Evolutionary conservation across 2,329 filamentous ascomycete genomes (phyloP), one percentile per base, ranked within the genome.

Genomic region (Aspergillus sp.): DNA sequence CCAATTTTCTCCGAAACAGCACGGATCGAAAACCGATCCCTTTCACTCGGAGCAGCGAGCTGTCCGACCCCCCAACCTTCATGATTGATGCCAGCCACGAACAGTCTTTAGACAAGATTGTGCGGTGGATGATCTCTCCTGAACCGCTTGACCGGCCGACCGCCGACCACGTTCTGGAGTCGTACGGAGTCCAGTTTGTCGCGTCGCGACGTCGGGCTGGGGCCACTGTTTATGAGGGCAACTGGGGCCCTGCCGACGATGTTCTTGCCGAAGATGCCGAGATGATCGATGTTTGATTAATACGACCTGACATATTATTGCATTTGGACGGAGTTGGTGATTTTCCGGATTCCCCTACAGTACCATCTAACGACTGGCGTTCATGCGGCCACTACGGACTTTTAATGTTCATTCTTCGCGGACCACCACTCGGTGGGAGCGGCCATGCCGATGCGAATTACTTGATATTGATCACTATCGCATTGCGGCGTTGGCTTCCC

Each of bases 201-300:
- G 85, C 88, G 58, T 80, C 83, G 54, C 88, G 93, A 64, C 88
- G 93, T 59, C 88, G 90, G 59, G 91, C 93, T 11, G 91, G 93
- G 49, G 95, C 95, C n/a, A 97, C 93, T 0, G 89, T 99, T 57
- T 99, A 91, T 70, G 95, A 99, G 79, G 95, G 95, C 65, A 95
- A 92, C 74, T 99, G 93, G 91, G 95, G 95, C 4, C 94, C 94
- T 34, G 85, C 85, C 25, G 89, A 89, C 66, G 85, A 88, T 64
- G 81, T 88, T 22, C 79, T 88, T 58, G 80, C 79, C 25, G 81
- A 83, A 68, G 82, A 84, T 73, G 82, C 84, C 50, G 87, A 89
- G 74, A 89, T 89, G 84, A 85, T 87, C 76, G 87, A 89, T 73
- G 81, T 84, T 67, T 83, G 73, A 80, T 66, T 64, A 69, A 54